phyloP scores from a whole-genome alignment of 2,329 filamentous ascomycete genomes.

The Curvularia sp. region DNA sequence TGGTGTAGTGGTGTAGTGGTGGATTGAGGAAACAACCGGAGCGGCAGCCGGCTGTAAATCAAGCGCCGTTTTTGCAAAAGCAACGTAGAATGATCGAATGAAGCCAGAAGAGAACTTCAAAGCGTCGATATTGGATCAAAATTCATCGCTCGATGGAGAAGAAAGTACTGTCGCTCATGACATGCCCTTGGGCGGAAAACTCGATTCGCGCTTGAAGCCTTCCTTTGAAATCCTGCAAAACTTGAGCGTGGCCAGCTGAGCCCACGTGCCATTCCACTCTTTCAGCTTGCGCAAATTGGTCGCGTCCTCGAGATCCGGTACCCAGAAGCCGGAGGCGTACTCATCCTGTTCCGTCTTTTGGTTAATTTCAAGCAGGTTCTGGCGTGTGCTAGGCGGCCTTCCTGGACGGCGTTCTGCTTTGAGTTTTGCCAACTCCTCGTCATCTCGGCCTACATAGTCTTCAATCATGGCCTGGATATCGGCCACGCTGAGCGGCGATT shows the following conservation, averaged over 20 bases:
- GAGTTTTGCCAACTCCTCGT: slow-evolving; percentile 71
- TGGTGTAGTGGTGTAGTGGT: not conserved
- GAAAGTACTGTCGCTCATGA: slow-evolving; percentile 34
- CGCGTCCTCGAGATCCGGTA: slow-evolving; percentile 77
- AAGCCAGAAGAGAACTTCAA: too few species aligned
- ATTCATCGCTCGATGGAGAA: not conserved
- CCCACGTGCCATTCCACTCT: slow-evolving; percentile 85
- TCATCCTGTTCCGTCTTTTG: slow-evolving; percentile 77
- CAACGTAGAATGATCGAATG: too few species aligned
- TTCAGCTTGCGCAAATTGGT: slow-evolving; percentile 71
- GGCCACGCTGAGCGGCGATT: slow-evolving; percentile 56
- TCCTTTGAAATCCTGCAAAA: slow-evolving; percentile 77
- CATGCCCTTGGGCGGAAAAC: slow-evolving; percentile 72
- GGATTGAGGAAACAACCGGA: not conserved
- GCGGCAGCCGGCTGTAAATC: not conserved
- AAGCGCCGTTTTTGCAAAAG: not conserved
- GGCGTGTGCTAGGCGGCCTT: slow-evolving; percentile 76
- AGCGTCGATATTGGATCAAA: not conserved
- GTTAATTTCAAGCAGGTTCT: slow-evolving; percentile 77
- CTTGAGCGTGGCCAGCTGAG: slow-evolving; percentile 74
- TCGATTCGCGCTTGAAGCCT: slow-evolving; percentile 71
- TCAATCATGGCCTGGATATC: slow-evolving; percentile 62
- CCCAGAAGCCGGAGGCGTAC: slow-evolving; percentile 82
- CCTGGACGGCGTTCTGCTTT: slow-evolving; percentile 78
- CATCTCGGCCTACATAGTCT: slow-evolving; percentile 65